Conservation (phyloP, 2,329 filamentous ascomycete genomes). For the Aureobasidium sp. region DNA sequence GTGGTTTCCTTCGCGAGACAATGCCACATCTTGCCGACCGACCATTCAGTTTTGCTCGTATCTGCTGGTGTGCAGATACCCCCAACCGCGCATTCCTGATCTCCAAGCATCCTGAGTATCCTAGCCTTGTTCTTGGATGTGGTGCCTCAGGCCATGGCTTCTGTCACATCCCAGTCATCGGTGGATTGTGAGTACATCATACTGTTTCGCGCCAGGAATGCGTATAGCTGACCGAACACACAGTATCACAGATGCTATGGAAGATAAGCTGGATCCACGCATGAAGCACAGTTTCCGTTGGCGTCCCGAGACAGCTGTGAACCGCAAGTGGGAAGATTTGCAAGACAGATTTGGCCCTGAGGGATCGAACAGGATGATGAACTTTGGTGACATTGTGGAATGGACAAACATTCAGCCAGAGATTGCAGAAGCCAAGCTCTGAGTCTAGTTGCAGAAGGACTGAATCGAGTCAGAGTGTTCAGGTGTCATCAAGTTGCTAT, state of each 20-base stretch:
- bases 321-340: conserved; percentile 40
- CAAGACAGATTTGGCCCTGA: conserved; percentile 25
- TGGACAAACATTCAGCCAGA: conserved; percentile 9
- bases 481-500: too few species aligned
- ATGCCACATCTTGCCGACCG: conserved; percentile 49
- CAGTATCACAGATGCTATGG: conserved; percentile 44
- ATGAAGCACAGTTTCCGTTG: conserved; percentile 42
- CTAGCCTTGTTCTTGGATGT: conserved; percentile 42
- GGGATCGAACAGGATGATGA: conserved; percentile 21
- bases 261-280: conserved; percentile 38
- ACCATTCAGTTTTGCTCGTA: conserved; percentile 45
- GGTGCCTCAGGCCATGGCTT: conserved; percentile 50
- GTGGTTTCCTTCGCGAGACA: conserved; percentile 40
- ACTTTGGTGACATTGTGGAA: conserved; percentile 9
- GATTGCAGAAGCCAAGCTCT: conserved; percentile 5
- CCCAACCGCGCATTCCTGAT: conserved; percentile 50
- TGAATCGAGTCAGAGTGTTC: too few species aligned
- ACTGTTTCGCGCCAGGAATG: conserved; percentile 49
- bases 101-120: conserved; percentile 40
- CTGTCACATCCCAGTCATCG: conserved; percentile 47
- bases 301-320: conserved; percentile 45
- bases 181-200: conserved; percentile 40
- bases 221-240: conserved; percentile 41
- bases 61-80: conserved; percentile 54
- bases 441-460: background rate